Percentiles rank a stretch among this genome's conserved stretches.
Conservation (phyloP, 805 yeast species). For the Saccharomycopsis babjevae region DNA sequence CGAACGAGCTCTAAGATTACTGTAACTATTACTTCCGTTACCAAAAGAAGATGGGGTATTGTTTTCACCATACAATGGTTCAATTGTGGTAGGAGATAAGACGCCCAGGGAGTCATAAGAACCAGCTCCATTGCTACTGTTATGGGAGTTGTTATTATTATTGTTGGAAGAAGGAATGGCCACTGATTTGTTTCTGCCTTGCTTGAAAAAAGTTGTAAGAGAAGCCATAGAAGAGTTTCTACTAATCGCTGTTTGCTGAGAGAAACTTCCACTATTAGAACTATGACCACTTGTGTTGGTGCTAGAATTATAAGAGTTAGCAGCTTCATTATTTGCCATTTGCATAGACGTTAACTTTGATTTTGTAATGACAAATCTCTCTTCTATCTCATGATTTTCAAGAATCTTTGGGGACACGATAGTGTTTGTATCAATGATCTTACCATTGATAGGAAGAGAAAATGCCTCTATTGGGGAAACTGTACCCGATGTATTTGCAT, state of each 20-base stretch:
- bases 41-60: background rate
- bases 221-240: slow-evolving; percentile 76
- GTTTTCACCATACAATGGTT: background rate
- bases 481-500: background rate
- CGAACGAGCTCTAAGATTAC: background rate
- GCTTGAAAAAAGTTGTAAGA: slow-evolving; percentile 60
- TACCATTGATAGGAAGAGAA: slow-evolving; percentile 18
- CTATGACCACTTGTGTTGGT: background rate
- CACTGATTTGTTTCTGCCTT: slow-evolving; percentile 19
- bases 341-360: slow-evolving; percentile 14
- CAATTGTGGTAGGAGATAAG: background rate
- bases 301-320: background rate
- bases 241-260: slow-evolving; percentile 29
- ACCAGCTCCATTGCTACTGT: background rate
- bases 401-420: slow-evolving; percentile 15
- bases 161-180: slow-evolving; percentile 3
- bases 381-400: slow-evolving; percentile 10
- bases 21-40: background rate
- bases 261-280: slow-evolving; percentile 48
- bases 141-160: background rate
- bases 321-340: background rate
- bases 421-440: slow-evolving; percentile 16
- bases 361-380: slow-evolving; percentile 16
- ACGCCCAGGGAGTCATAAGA: background rate
- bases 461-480: slow-evolving; percentile 14